Percentiles rank a stretch among this genome's conserved stretches.
These are phyloP conservation scores for Tuber umbilicatum DNA, from an alignment of 495 filamentous ascomycete genomes.

Conservation along the genomic window DNA sequence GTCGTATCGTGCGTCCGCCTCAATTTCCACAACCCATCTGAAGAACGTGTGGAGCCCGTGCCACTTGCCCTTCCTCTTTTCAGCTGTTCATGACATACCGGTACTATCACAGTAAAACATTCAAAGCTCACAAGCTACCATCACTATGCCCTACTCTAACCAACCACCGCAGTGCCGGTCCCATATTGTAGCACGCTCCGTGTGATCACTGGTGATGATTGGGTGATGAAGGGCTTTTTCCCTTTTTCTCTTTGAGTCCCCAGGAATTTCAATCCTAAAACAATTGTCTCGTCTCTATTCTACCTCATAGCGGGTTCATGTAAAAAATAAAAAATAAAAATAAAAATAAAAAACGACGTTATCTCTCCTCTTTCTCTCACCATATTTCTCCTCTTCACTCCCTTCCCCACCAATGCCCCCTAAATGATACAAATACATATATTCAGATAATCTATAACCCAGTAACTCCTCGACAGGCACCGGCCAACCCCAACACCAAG, in stretches of 20 bases:
- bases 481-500: conserved; percentile 40
- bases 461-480: conserved; percentile 41
- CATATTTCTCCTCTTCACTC: neutral
- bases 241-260: neutral
- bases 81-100: neutral
- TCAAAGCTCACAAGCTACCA: neutral
- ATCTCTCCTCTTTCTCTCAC: neutral
- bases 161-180: neutral
- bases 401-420: conserved; percentile 8
- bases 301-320: neutral
- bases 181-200: neutral
- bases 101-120: neutral
- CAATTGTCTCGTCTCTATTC: neutral
- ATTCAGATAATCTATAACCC: conserved; percentile 42
- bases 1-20: conserved; percentile 15
- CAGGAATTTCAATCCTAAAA: neutral
- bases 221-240: neutral
- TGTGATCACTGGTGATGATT: neutral
- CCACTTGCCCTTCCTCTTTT: conserved; percentile 14
- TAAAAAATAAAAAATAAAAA: neutral
- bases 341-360: neutral
- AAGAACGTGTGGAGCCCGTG: conserved; percentile 9
- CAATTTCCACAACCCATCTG: conserved; percentile 13
- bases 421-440: conserved; percentile 38
- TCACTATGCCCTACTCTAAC: neutral